phyloP scores from a whole-genome alignment of 208 protist genomes.

The Sergeia podlipaevii region DNA sequence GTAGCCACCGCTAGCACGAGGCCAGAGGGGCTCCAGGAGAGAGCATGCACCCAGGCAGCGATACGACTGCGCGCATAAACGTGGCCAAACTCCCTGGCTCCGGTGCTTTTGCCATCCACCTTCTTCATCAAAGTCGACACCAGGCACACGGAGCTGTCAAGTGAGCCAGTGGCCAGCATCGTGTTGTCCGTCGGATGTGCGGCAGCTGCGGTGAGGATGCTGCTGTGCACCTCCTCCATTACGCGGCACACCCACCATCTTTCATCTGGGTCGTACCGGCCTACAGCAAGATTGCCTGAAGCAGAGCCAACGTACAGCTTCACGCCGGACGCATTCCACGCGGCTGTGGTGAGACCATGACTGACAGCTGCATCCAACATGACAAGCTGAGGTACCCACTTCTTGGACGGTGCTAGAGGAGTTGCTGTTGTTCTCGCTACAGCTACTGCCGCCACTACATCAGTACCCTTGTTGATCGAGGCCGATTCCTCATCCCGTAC shows the following conservation, averaged over 20 bases:
- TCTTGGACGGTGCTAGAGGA: conserved; percentile 3
- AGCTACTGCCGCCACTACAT: neutral
- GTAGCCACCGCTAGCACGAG: conserved; percentile 22
- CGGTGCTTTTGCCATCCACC: conserved; percentile 18
- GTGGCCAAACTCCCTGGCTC: conserved; percentile 14
- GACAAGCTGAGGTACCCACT: conserved; percentile 20
- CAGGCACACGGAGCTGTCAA: conserved; percentile 40
- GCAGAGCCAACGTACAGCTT: conserved; percentile 59
- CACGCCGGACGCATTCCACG: conserved; percentile 37
- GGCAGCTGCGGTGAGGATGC: conserved; percentile 24
- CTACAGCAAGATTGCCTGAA: conserved; percentile 46
- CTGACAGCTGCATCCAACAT: conserved; percentile 33
- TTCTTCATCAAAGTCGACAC: conserved; percentile 51
- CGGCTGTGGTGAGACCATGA: conserved; percentile 28
- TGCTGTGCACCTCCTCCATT: conserved; percentile 14
- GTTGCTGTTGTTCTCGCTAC: neutral
- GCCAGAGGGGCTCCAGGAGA: conserved; percentile 27
- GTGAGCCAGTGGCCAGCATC: conserved; percentile 30
- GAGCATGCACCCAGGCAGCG: conserved; percentile 24
- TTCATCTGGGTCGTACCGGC: conserved; percentile 36
- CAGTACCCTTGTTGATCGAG: no score
- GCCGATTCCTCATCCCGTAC: no score
- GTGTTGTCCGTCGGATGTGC: conserved; percentile 50
- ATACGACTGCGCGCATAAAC: conserved; percentile 17
- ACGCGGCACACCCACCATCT: conserved; percentile 62